A percentile compares a stretch with the other conserved stretches of the same genome.
phyloP scores from a whole-genome alignment of 2,329 filamentous ascomycete genomes.

The Amphichorda felina region DNA sequence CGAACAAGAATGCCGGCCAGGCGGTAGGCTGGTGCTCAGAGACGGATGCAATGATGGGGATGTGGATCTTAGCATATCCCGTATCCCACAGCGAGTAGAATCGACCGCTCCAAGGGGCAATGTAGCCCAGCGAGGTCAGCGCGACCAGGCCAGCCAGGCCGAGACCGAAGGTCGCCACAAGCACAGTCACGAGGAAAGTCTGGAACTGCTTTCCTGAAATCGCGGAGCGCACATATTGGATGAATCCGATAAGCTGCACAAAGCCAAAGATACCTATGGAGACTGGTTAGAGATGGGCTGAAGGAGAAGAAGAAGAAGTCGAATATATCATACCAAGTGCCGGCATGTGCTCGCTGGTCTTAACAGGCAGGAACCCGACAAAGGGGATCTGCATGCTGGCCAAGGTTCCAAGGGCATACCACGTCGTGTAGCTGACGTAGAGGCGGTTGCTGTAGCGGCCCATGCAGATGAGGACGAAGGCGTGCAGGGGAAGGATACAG shows the following conservation, averaged over 20 bases:
- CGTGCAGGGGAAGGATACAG: conserved; percentile 86
- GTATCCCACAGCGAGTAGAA: conserved; percentile 99
- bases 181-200: conserved; percentile 67
- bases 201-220: conserved; percentile 90
- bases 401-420: conserved; percentile 92
- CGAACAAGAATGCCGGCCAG: conserved; percentile 99
- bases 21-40: conserved; percentile 98
- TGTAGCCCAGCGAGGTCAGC: conserved; percentile 81
- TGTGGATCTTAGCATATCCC: conserved; percentile 96
- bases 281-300: conserved; percentile 6
- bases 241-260: conserved; percentile 83
- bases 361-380: conserved; percentile 91
- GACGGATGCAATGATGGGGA: conserved; percentile 98
- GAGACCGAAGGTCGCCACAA: conserved; percentile 62
- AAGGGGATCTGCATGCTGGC: conserved; percentile 99
- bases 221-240: conserved; percentile 81
- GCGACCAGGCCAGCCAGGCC: conserved; percentile 66
- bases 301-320: neutral
- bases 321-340: conserved; percentile 57
- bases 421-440: conserved; percentile 95
- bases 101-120: conserved; percentile 94
- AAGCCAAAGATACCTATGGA: conserved; percentile 79
- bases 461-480: conserved; percentile 92
- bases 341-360: conserved; percentile 97
- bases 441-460: conserved; percentile 87